Conservation (phyloP, 208 protist genomes). For the Crithidia acanthocephali region DNA sequence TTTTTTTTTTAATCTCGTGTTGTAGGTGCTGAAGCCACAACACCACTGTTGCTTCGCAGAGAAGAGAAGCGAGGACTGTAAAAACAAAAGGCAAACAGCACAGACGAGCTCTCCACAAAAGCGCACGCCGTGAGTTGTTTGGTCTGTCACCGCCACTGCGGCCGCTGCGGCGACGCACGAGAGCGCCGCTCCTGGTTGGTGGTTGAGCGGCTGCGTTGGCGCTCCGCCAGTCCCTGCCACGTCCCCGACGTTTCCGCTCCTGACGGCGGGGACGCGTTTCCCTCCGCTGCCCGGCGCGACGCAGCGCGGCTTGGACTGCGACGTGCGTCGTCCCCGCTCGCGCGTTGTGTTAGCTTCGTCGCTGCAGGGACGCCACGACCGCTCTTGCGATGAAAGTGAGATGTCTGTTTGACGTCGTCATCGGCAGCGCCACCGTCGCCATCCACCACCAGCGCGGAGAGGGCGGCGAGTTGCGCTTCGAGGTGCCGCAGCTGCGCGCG, state of each 20-base stretch:
- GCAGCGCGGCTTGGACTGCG: neutral
- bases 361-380: neutral
- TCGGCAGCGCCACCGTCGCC: neutral
- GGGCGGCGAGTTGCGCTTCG: slow-evolving; percentile 8
- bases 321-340: neutral
- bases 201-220: slow-evolving; percentile 21
- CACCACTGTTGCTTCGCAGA: too few species aligned
- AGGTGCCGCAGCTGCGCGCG: slow-evolving; percentile 24
- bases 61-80: too few species aligned
- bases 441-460: slow-evolving; percentile 4
- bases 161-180: slow-evolving; percentile 5
- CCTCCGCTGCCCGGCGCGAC: too few species aligned
- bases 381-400: too few species aligned
- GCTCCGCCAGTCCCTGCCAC: slow-evolving; percentile 26
- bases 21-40: too few species aligned
- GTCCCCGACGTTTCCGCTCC: slow-evolving; percentile 12
- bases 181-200: neutral
- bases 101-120: too few species aligned
- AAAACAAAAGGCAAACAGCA: too few species aligned
- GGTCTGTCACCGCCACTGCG: slow-evolving; percentile 21
- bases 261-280: too few species aligned
- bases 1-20: too few species aligned
- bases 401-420: too few species aligned
- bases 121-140: too few species aligned
- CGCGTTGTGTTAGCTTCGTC: neutral